These are phyloP conservation scores for Alternaria sp. DNA, from an alignment of 2,329 filamentous ascomycete species.

Conservation along the genomic window DNA sequence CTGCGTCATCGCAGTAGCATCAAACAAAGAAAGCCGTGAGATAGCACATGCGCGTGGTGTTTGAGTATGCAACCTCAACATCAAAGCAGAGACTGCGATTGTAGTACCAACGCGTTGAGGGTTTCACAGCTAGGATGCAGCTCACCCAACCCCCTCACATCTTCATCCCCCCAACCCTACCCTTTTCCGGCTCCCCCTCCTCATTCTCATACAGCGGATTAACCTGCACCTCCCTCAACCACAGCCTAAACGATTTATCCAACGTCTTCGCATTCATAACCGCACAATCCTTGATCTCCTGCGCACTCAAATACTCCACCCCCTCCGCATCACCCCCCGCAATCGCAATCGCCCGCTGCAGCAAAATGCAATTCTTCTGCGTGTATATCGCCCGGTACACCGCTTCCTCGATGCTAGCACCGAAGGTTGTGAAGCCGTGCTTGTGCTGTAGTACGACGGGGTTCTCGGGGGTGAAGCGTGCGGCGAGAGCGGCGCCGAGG, in stretches of 20 bases:
- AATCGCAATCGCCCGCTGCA: slow-evolving; percentile 42
- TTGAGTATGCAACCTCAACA: too few species aligned
- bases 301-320: slow-evolving; percentile 40
- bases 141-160: slow-evolving; percentile 1
- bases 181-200: slow-evolving; percentile 34
- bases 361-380: slow-evolving; percentile 41
- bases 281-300: slow-evolving; percentile 45
- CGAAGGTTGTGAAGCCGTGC: slow-evolving; percentile 53
- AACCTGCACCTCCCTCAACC: slow-evolving; percentile 49
- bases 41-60: too few species aligned
- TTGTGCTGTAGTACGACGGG: slow-evolving; percentile 50
- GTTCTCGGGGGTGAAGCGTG: slow-evolving; percentile 12
- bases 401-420: slow-evolving; percentile 47
- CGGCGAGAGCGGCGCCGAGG: slow-evolving; percentile 33
- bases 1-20: too few species aligned
- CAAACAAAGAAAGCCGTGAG: too few species aligned
- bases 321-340: slow-evolving; percentile 35
- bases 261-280: slow-evolving; percentile 40
- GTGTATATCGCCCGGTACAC: slow-evolving; percentile 52
- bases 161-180: slow-evolving; percentile 33
- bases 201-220: slow-evolving; percentile 47
- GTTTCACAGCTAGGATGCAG: neutral
- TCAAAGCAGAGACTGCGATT: too few species aligned
- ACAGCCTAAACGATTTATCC: slow-evolving; percentile 50
- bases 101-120: too few species aligned